phyloP scores from a whole-genome alignment of 352 stramenopile genomes.

The Globisporangium viniferum region DNA sequence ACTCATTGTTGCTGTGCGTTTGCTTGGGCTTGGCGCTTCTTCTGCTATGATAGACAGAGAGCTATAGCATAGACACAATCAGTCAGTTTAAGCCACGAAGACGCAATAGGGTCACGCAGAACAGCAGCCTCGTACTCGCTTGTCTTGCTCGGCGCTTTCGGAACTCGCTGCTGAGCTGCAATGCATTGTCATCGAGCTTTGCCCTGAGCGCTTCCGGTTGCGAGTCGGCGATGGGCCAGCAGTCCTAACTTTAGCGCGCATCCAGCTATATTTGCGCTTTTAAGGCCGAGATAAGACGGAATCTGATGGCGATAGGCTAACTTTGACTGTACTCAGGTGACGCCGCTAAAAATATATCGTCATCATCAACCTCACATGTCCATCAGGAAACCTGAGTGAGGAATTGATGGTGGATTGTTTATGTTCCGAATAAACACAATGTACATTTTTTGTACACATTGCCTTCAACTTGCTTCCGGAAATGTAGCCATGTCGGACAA shows the following conservation, averaged over 20 bases:
- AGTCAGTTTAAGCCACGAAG: neutral
- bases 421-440: neutral
- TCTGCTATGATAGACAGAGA: neutral
- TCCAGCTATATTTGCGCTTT: neutral
- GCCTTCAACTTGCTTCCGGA: neutral
- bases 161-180: neutral
- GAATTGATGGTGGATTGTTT: neutral
- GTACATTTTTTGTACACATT: neutral
- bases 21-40: neutral
- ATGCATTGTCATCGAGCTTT: neutral
- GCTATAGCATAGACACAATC: neutral
- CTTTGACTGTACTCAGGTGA: neutral
- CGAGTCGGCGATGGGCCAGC: neutral
- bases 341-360: neutral
- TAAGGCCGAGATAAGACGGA: neutral
- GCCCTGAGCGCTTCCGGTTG: neutral
- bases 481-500: conserved; percentile 4
- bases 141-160: neutral
- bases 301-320: neutral
- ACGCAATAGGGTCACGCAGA: neutral
- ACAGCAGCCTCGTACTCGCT: neutral
- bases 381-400: too few species aligned
- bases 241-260: neutral
- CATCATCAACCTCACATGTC: neutral
- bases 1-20: conserved; percentile 24